These are phyloP conservation scores for Fusarium pseudocircinatum DNA, from an alignment of 2,329 filamentous ascomycete species.

Conservation along the genomic window DNA sequence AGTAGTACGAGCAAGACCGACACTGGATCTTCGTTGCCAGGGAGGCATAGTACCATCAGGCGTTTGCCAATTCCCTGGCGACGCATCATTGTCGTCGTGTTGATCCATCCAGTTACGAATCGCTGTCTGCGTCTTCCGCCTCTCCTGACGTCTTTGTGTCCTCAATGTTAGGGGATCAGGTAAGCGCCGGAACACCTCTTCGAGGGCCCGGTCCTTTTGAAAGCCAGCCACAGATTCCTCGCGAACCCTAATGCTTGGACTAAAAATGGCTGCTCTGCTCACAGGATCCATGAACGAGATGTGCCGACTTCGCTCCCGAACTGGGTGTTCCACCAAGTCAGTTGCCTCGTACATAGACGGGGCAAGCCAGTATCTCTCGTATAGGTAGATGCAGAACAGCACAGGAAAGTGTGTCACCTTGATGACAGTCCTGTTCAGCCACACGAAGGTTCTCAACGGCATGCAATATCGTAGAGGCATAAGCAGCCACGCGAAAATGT, in stretches of 20 bases:
- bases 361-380: constrained; percentile 83
- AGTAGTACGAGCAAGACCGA: constrained; percentile 59
- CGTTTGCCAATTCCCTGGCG: constrained; percentile 60
- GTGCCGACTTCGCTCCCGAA: constrained; percentile 58
- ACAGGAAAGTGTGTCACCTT: constrained; percentile 91
- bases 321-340: constrained; percentile 81
- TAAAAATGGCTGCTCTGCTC: constrained; percentile 73
- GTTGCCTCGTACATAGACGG: constrained; percentile 82
- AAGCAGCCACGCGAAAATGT: constrained; percentile 89
- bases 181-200: constrained; percentile 85
- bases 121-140: constrained; percentile 79
- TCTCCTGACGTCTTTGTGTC: constrained; percentile 69
- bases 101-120: constrained; percentile 93
- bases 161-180: constrained; percentile 72
- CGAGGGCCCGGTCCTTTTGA: constrained; percentile 88
- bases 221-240: constrained; percentile 90
- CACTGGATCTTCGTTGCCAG: constrained; percentile 64
- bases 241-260: constrained; percentile 74
- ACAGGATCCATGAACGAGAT: constrained; percentile 68
- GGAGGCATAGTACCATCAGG: constrained; percentile 57
- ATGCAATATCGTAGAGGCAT: constrained; percentile 85
- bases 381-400: constrained; percentile 85
- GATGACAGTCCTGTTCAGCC: constrained; percentile 88
- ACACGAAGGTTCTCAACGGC: constrained; percentile 83
- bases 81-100: constrained; percentile 62